phyloP scores from a whole-genome alignment of 768 basidiomycete species.

The Boletus sp. region DNA sequence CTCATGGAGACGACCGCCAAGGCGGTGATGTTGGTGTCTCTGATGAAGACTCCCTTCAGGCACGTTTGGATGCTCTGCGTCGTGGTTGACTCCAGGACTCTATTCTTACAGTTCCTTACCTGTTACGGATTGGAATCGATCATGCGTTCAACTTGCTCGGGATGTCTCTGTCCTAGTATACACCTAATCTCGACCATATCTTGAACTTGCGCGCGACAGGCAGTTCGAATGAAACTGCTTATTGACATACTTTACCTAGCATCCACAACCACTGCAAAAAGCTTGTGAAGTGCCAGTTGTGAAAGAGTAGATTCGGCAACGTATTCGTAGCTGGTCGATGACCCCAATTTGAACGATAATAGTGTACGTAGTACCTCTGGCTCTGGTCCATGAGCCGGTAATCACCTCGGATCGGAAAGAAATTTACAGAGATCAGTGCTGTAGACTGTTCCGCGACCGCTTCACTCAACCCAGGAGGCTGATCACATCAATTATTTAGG shows the following conservation, averaged over 20 bases:
- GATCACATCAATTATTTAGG: slow-evolving; percentile 1
- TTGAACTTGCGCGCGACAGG: background rate
- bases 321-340: background rate
- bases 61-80: slow-evolving; percentile 86
- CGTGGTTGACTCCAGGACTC: slow-evolving; percentile 45
- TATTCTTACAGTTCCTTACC: slow-evolving; percentile 2
- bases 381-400: background rate
- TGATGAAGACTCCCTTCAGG: slow-evolving; percentile 93
- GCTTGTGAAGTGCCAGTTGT: background rate
- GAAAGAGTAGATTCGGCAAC: background rate
- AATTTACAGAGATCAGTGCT: background rate
- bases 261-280: too few relatives aligned
- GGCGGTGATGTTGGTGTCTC: slow-evolving; percentile 45
- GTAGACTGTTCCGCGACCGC: background rate
- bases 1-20: slow-evolving; percentile 38
- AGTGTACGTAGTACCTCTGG: background rate
- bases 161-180: slow-evolving; percentile 1
- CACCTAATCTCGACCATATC: background rate
- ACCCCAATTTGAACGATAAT: background rate
- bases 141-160: slow-evolving; percentile 1
- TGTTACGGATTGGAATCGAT: slow-evolving; percentile 6
- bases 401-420: background rate
- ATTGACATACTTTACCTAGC: background rate
- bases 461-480: background rate
- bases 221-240: background rate